These are phyloP conservation scores for Rauvolfia tetraphylla DNA, from an alignment of 257 asterid species.

Conservation along the genomic window DNA sequence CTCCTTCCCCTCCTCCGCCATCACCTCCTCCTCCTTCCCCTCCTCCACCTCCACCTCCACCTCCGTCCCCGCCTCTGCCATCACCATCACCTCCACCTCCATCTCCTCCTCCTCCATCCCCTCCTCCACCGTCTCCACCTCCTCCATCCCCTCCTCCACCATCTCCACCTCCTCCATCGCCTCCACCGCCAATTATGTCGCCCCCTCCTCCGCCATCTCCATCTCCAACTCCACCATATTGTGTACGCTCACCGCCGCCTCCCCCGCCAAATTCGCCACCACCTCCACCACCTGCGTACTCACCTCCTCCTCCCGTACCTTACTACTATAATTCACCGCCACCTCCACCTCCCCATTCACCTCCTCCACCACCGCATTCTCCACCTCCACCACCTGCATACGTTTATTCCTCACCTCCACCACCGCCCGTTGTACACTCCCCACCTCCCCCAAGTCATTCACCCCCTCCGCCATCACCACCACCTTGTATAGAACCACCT, in stretches of 20 bases:
- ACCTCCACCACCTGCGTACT: constrained; percentile 42
- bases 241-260: constrained; percentile 47
- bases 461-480: constrained; percentile 48
- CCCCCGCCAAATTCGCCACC: constrained; percentile 51
- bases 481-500: constrained; percentile 58
- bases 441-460: constrained; percentile 51
- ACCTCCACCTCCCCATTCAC: constrained; percentile 27
- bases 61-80: constrained; percentile 10
- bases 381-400: constrained; percentile 53
- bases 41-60: constrained; percentile 38
- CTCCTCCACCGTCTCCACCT: constrained; percentile 18
- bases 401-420: constrained; percentile 37
- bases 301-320: constrained; percentile 25
- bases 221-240: constrained; percentile 37
- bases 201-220: constrained; percentile 28
- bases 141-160: constrained; percentile 34
- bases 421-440: constrained; percentile 32
- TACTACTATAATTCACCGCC: constrained; percentile 27
- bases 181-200: constrained; percentile 21
- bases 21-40: constrained; percentile 25
- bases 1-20: constrained; percentile 24
- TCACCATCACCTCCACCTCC: constrained; percentile 26
- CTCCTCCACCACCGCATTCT: constrained; percentile 30
- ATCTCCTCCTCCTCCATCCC: constrained; percentile 14
- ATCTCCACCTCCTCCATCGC: constrained; percentile 13